These are phyloP conservation scores for Euphrasia arctica DNA, from an alignment of 305 asterid species.

Conservation along the genomic window DNA sequence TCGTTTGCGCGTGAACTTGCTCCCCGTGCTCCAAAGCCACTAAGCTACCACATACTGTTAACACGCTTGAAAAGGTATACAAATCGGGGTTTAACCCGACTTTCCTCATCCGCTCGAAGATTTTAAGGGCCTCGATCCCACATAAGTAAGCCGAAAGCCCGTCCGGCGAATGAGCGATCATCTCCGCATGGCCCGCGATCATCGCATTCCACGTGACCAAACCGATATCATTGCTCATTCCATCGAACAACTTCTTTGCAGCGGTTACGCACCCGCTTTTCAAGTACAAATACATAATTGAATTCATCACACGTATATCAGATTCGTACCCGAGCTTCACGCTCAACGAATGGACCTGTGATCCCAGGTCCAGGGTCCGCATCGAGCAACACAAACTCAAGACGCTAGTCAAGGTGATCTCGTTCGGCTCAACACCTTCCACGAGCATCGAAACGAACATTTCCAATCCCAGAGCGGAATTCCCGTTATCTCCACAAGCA, in stretches of 20 bases:
- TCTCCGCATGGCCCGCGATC: conserved; percentile 85
- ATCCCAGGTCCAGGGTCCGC: conserved; percentile 56
- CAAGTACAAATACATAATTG: conserved; percentile 83
- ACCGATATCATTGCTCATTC: conserved; percentile 44
- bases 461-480: conserved; percentile 59
- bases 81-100: conserved; percentile 75
- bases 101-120: conserved; percentile 51
- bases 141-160: conserved; percentile 48
- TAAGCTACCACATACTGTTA: conserved; percentile 65
- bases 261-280: conserved; percentile 52
- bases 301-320: conserved; percentile 47
- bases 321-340: conserved; percentile 61
- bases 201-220: conserved; percentile 89
- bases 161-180: conserved; percentile 46
- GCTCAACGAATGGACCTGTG: conserved; percentile 70
- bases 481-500: conserved; percentile 76
- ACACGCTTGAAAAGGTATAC: conserved; percentile 69
- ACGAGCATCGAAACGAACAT: conserved; percentile 63
- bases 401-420: conserved; percentile 66
- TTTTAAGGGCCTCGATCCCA: conserved; percentile 73
- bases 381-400: conserved; percentile 74
- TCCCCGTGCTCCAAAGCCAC: conserved; percentile 86
- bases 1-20: conserved; percentile 78
- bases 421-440: conserved; percentile 63
- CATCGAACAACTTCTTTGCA: conserved; percentile 76